Percentiles rank a stretch among this genome's conserved stretches.
Conservation (phyloP, 345 rosid species). For the Salix purpurea region DNA sequence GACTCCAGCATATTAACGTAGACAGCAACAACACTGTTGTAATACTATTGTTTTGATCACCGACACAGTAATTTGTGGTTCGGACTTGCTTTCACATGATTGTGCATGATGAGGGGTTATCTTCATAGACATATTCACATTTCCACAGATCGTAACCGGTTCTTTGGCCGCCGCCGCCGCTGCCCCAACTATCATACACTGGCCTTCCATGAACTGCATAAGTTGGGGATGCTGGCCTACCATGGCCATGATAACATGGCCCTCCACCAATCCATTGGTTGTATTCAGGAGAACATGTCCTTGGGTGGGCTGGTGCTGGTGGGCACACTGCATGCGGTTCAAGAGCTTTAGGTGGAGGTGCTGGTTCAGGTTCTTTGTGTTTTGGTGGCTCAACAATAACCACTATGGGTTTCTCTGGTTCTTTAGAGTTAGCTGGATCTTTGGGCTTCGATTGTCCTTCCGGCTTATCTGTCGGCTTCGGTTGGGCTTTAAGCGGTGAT, state of each 20-base stretch:
- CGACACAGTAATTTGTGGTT: no score
- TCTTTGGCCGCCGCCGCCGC: constrained; percentile 16
- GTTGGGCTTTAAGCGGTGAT: no score
- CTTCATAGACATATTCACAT: constrained; percentile 44
- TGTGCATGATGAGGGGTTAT: constrained; percentile 46
- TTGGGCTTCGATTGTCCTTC: not conserved
- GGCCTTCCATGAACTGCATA: constrained; percentile 27
- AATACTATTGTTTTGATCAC: no score
- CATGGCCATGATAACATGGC: constrained; percentile 13
- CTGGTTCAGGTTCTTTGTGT: not conserved
- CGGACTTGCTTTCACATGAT: constrained; percentile 38
- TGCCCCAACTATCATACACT: constrained; percentile 20
- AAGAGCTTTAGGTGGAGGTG: not conserved
- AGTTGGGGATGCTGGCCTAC: not conserved
- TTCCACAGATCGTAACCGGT: constrained; percentile 15
- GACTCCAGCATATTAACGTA: no score
- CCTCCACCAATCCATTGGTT: constrained; percentile 20
- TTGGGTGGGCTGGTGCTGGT: not conserved
- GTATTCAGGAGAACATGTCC: constrained; percentile 26
- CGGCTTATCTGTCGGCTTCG: no score
- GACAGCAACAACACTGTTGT: no score
- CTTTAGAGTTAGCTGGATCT: constrained; percentile 15
- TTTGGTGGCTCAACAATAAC: not conserved
- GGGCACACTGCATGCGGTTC: not conserved
- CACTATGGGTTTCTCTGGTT: not conserved